These are phyloP conservation scores for Chloranthus sessilifolius DNA, from an alignment of 164 flowering plant genomes.

Conservation along the genomic window DNA sequence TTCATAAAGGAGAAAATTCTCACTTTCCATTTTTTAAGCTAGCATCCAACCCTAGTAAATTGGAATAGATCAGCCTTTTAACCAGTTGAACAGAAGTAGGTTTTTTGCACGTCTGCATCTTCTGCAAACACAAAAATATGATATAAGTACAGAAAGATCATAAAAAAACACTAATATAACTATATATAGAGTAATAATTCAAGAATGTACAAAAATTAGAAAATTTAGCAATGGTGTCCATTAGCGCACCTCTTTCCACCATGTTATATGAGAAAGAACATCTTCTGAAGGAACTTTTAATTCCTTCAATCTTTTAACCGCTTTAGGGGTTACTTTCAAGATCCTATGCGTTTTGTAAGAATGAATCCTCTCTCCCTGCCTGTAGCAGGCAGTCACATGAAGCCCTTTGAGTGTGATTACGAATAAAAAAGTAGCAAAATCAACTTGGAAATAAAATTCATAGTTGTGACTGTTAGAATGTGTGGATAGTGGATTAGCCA, in stretches of 20 bases:
- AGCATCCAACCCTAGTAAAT: constrained; percentile 77
- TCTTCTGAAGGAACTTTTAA: constrained; percentile 31
- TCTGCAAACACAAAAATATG: constrained; percentile 42
- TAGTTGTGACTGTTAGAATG: not conserved
- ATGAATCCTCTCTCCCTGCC: constrained; percentile 10
- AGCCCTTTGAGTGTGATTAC: not conserved
- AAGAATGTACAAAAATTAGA: not conserved
- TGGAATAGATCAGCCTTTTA: constrained; percentile 62
- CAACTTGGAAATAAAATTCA: not conserved
- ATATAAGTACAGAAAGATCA: not conserved
- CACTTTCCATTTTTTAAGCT: constrained; percentile 82
- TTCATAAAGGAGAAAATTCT: constrained; percentile 15
- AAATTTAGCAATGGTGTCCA: not conserved
- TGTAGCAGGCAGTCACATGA: not conserved
- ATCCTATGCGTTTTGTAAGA: constrained; percentile 34
- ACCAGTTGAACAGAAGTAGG: constrained; percentile 67
- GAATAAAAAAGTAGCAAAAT: not conserved
- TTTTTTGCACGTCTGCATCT: constrained; percentile 61
- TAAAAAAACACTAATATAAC: not conserved
- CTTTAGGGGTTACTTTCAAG: constrained; percentile 27
- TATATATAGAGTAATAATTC: not conserved
- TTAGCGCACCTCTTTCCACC: constrained; percentile 91
- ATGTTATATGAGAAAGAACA: constrained; percentile 53
- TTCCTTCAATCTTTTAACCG: constrained; percentile 41
- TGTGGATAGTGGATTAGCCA: too few relatives aligned